Base-by-base conservation (phyloP, 352 stramenopile species). In the Pseudoperonospora humuli region DNA sequence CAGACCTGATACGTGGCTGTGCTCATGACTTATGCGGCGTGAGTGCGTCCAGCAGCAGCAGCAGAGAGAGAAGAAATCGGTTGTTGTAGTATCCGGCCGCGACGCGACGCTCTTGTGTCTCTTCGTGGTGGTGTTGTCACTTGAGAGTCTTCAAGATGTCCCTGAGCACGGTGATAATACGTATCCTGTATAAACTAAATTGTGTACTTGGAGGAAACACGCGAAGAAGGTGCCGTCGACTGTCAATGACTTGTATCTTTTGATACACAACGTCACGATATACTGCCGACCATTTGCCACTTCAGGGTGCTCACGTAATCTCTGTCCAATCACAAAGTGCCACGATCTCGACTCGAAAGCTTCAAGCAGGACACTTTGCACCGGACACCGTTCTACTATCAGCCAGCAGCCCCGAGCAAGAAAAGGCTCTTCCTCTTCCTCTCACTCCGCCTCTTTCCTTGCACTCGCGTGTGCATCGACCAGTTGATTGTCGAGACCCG, bases 1-100 rank as follows among this genome's bases (percentile, higher is more conserved):
- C 36, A 29, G 24, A 85, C 73, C 63, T 85, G 73, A 54, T 83
- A 86, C 48, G 73, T 79, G 29, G 73, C 64, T 57, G 62, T 63
- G 63, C 74, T 84, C 46, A 68, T 72, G 46, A 34, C 34, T 55
- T 44, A 45, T 32, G 9, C 11, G 27, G 27, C 14, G 11, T 32
- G 27, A 32, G 9, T 15, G 27, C 4, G 27, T 28, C 10, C 6
- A 28, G 25, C 25, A n/a, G n/a, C n/a, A n/a, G n/a, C n/a, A n/a
- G n/a, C n/a, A n/a, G n/a, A n/a, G n/a, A n/a, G n/a, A 50, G 43
- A 25, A 5, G 36, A 14, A 5, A 23, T 50, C 27, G 41, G 45
- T 26, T 51, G 42, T 54, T 44, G 37, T 54, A 56, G 45, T 52
- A 61, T 61, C 52, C 18, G 46, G 23, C 3, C 14, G 15, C 54